Conservation (phyloP, 495 filamentous ascomycete genomes). For the Annulohypoxylon moriforme region DNA sequence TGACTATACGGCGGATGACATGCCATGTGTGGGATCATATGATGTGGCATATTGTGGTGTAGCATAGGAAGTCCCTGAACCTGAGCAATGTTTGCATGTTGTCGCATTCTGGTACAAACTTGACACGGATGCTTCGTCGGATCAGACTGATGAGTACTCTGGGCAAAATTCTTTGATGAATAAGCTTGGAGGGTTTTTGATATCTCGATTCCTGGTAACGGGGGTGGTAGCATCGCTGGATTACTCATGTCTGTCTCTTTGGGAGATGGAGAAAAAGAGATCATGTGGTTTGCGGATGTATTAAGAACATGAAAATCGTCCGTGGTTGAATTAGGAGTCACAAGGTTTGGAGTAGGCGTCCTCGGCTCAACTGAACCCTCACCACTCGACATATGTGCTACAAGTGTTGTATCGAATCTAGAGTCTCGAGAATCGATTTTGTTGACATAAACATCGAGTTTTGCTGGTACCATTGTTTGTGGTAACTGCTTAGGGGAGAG, state of each 20-base stretch:
- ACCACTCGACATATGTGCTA: constrained; percentile 18
- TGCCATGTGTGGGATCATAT: constrained; percentile 37
- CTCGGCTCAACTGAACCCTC: background rate
- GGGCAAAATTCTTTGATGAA: constrained; percentile 1
- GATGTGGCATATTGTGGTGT: constrained; percentile 36
- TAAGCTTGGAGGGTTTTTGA: background rate
- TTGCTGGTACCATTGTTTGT: constrained; percentile 22
- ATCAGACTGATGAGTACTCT: constrained; percentile 1
- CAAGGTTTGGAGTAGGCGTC: background rate
- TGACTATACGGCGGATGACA: constrained; percentile 34
- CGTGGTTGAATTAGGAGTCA: background rate
- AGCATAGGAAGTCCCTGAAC: constrained; percentile 41
- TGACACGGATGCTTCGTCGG: constrained; percentile 44
- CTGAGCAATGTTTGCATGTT: constrained; percentile 41
- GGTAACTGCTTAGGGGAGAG: constrained; percentile 51
- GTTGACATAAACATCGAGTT: background rate
- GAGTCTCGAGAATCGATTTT: background rate
- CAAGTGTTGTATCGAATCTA: constrained; percentile 4
- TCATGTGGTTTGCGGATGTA: background rate
- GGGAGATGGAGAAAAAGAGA: background rate
- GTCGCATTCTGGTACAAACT: constrained; percentile 37
- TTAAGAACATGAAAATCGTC: constrained; percentile 14
- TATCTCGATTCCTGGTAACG: constrained; percentile 11
- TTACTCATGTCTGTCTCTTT: constrained; percentile 9
- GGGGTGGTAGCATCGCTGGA: constrained; percentile 38